Evolutionary conservation across 331 rosid genomes (phyloP), one percentile per base, ranked within the genome.

Genomic region (Acacia concinna): DNA sequence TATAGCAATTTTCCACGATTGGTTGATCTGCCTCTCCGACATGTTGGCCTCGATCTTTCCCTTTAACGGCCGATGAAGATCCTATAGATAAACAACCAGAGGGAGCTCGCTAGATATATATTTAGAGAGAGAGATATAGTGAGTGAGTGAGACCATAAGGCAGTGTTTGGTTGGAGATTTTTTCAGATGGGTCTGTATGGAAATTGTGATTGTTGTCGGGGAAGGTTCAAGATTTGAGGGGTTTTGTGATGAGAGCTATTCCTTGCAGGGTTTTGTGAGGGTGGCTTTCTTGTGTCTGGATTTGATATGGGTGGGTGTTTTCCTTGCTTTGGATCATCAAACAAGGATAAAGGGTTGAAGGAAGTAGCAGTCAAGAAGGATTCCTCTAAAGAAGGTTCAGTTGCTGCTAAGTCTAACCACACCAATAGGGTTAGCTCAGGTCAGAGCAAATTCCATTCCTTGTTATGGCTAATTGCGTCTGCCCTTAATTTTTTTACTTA

Each of bases 1-100:
- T 84, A 81, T 77, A 81, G 52, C 90, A 84, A 82, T 86, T 90
- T 56, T 96, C 93, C 87, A 87, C 89, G 91, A 90, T 91, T 93
- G 88, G 97, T 87, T 96, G 97, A 93, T 96, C 98, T 93, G 92
- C 95, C 89, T 79, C 90, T 78, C 87, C 76, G 83, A 76, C 87
- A 76, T 78, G 88, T 81, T 85, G 83, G 82, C 77, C 91, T 87
- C 87, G 91, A 91, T 91, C 90, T 82, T 90, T 72, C 78, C 80
- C 90, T 85, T 83, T 74, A 77, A 88, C 87, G 88, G 78, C 81
- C 81, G 85, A 80, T 64, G 85, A 80, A 71, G 84, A 88, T 87
- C 87, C 80, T 64, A 56, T 62, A 65, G 32, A 31, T 68, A 46
- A 31, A 60, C 57, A 74, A 25, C 70, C 62, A 72, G 51, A 65